A percentile compares a stretch with the other conserved stretches of the same genome.
Evolutionary conservation across 345 rosid genomes (phyloP).

Genomic region (Punica granatum): DNA sequence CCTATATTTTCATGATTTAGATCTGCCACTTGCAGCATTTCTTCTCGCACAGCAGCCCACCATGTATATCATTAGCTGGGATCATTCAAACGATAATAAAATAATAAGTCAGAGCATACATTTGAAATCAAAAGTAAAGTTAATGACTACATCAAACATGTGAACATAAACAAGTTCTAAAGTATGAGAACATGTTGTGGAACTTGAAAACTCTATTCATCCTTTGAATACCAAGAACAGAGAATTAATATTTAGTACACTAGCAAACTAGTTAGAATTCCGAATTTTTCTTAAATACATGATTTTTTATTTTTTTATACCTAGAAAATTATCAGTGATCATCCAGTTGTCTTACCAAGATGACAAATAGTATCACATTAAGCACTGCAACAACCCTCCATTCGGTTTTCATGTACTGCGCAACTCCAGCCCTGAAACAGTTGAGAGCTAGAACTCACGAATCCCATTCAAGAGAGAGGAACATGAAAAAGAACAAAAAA

Average conservation of each 20-base stretch:
- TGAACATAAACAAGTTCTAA: neutral
- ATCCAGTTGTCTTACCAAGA: constrained; percentile 51
- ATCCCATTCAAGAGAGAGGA: constrained; percentile 5
- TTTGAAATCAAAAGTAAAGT: neutral
- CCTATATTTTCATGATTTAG: constrained; percentile 18
- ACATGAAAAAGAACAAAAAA: neutral
- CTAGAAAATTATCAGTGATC: neutral
- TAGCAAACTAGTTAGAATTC: neutral
- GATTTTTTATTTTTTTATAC: neutral
- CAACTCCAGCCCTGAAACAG: constrained; percentile 80
- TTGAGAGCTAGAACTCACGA: neutral
- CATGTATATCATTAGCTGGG: constrained; percentile 70
- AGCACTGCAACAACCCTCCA: constrained; percentile 90
- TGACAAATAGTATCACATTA: constrained; percentile 54
- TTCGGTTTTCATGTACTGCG: constrained; percentile 87
- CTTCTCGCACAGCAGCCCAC: constrained; percentile 93
- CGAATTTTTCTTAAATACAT: neutral
- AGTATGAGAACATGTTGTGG: neutral
- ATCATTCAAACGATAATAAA: neutral
- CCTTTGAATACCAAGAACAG: neutral
- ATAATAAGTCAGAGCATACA: neutral
- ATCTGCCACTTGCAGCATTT: constrained; percentile 39
- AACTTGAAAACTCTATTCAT: neutral
- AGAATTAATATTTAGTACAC: neutral
- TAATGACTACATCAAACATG: neutral